These are phyloP conservation scores for Ascochyta rabiei DNA, from an alignment of 2,329 filamentous ascomycete genomes.

Conservation along the genomic window DNA sequence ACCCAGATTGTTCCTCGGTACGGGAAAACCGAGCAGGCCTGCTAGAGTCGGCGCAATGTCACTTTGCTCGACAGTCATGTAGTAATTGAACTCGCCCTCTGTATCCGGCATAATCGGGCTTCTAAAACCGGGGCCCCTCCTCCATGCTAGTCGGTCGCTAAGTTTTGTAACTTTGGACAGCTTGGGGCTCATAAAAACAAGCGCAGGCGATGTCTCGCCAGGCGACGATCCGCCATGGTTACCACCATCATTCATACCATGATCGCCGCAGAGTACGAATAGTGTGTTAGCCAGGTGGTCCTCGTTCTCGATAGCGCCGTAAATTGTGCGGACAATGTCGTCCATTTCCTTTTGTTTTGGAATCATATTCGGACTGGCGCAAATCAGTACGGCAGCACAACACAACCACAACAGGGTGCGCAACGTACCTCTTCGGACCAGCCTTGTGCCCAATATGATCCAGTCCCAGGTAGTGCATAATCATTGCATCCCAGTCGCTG, in stretches of 20 bases:
- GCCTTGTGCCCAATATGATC: conserved; percentile 98
- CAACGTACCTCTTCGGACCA: conserved; percentile 73
- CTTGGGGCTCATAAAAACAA: conserved; percentile 90
- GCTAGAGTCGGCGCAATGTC: conserved; percentile 91
- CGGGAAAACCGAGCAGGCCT: conserved; percentile 82
- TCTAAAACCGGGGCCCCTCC: conserved; percentile 11
- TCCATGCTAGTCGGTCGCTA: neutral
- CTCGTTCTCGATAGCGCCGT: conserved; percentile 72
- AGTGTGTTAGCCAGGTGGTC: conserved; percentile 77
- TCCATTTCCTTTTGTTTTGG: conserved; percentile 97
- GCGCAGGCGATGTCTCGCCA: conserved; percentile 90
- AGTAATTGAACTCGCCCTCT: conserved; percentile 77
- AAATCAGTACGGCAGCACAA: conserved; percentile 16
- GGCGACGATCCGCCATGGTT: conserved; percentile 95
- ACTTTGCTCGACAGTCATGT: conserved; percentile 85
- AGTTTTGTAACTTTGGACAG: conserved; percentile 62
- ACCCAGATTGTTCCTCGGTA: conserved; percentile 88
- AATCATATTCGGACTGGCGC: conserved; percentile 78
- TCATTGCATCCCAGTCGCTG: conserved; percentile 88
- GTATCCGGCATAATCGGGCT: conserved; percentile 63
- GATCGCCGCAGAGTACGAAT: conserved; percentile 87
- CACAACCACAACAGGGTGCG: conserved; percentile 17
- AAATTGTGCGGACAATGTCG: conserved; percentile 75
- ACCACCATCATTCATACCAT: conserved; percentile 99
- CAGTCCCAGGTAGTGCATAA: conserved; percentile 92